Evolutionary conservation across 2,329 filamentous ascomycete genomes (phyloP).

Genomic region (Colletotrichum sp.): DNA sequence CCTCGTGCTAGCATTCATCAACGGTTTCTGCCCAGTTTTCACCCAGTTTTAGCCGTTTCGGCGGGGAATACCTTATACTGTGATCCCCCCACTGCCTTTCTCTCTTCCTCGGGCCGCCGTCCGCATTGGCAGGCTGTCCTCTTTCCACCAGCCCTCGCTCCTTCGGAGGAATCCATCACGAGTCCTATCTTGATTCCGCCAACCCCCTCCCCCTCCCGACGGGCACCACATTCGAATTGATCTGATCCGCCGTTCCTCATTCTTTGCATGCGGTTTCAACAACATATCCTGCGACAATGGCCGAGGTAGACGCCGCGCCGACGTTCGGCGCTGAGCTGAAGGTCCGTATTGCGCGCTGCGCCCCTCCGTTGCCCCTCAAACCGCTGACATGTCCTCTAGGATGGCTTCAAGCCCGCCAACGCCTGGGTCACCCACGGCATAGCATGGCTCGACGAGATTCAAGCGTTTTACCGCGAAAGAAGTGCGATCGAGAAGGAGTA

Average conservation of each 20-base stretch:
- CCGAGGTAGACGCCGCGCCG: constrained; percentile 80
- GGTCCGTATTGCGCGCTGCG: constrained; percentile 54
- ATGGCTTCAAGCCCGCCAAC: constrained; percentile 96
- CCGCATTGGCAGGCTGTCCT: constrained; percentile 11
- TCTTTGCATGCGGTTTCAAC: constrained; percentile 10
- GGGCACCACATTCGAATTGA: neutral
- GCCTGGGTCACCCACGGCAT: constrained; percentile 91
- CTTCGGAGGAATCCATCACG: constrained; percentile 12
- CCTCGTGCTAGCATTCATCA: constrained; percentile 13
- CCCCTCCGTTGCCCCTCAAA: neutral
- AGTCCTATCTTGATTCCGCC: neutral
- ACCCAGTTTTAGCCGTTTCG: constrained; percentile 18
- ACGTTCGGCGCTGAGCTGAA: constrained; percentile 95
- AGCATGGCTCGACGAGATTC: constrained; percentile 93
- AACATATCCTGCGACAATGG: constrained; percentile 57
- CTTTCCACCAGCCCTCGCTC: constrained; percentile 2
- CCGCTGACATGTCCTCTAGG: constrained; percentile 55
- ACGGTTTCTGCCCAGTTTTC: neutral
- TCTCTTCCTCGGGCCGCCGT: constrained; percentile 17
- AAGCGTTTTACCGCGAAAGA: constrained; percentile 96
- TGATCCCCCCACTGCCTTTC: neutral
- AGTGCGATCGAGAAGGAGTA: constrained; percentile 97
- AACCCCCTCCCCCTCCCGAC: neutral
- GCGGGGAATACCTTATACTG: constrained; percentile 19
- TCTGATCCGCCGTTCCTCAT: neutral